Percentiles rank a stretch among this genome's conserved stretches.
Conservation (phyloP, 257 asterid species). For the Perilla frutescens region DNA sequence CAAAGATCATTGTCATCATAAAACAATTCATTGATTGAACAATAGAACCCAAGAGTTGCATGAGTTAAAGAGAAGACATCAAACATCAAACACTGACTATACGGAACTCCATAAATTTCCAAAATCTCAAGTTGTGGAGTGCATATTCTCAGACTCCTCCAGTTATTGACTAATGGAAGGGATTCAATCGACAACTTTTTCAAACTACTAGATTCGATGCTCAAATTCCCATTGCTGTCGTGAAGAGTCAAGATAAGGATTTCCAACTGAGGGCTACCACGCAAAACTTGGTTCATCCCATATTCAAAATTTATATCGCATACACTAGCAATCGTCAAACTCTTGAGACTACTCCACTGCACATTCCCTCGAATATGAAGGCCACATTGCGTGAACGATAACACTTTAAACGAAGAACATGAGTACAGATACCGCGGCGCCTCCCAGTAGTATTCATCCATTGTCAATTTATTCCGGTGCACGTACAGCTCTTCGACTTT, state of each 20-base stretch:
- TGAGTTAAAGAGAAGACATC: not conserved
- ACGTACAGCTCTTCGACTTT: no score
- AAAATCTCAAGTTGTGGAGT: not conserved
- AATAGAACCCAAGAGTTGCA: not conserved
- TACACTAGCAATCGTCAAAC: not conserved
- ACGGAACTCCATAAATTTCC: not conserved
- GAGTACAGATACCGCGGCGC: no score
- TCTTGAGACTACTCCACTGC: not conserved
- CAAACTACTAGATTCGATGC: not conserved
- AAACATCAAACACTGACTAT: not conserved
- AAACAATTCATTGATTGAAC: not conserved
- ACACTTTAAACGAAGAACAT: no score
- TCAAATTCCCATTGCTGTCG: not conserved
- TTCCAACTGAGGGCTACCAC: constrained; percentile 5
- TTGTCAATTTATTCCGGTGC: no score
- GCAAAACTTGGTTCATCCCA: not conserved
- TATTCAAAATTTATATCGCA: not conserved
- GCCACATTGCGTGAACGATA: no score
- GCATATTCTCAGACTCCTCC: not conserved
- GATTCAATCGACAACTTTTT: not conserved
- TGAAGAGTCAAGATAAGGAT: not conserved
- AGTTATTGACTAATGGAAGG: no score
- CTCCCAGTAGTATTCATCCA: no score
- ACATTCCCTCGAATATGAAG: no score
- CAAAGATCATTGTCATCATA: not conserved